Evolutionary conservation across 2,329 filamentous ascomycete species (phyloP).

Genomic region (Coniochaeta sp.): DNA sequence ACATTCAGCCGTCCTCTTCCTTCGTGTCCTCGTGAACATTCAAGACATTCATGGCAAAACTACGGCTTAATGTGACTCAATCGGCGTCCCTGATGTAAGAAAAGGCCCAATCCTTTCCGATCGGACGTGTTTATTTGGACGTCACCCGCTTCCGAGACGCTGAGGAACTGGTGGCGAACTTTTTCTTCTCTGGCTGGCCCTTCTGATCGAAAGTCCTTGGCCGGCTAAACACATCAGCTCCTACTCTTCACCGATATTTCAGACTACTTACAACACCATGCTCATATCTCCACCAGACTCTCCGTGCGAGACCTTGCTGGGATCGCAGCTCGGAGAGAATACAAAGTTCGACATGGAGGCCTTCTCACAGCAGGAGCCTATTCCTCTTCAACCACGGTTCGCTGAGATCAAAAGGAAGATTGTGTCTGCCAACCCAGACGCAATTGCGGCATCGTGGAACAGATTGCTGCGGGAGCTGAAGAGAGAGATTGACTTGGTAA

Average conservation of each 20-base stretch:
- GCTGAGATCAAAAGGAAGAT: slow-evolving; percentile 34
- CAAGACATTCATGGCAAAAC: neutral
- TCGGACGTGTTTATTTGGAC: neutral
- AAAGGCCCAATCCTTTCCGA: neutral
- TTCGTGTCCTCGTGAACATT: neutral
- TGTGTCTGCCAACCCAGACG: slow-evolving; percentile 28
- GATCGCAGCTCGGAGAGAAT: slow-evolving; percentile 11
- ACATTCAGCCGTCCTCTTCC: neutral
- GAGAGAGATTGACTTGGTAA: slow-evolving; percentile 28
- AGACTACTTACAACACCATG: slow-evolving; percentile 8
- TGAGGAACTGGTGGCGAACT: neutral
- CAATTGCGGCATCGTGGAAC: slow-evolving; percentile 32
- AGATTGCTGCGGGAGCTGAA: slow-evolving; percentile 28
- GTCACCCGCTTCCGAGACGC: neutral
- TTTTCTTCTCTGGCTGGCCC: neutral
- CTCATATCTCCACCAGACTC: slow-evolving; percentile 10
- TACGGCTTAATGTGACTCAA: neutral
- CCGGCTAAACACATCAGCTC: neutral
- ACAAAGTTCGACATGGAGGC: slow-evolving; percentile 17
- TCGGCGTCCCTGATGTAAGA: neutral
- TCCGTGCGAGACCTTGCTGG: slow-evolving; percentile 7
- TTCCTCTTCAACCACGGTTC: slow-evolving; percentile 34
- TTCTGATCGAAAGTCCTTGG: neutral
- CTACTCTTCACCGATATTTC: too few relatives aligned
- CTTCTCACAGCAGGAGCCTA: slow-evolving; percentile 25